Base-by-base conservation (phyloP, 2,329 filamentous ascomycete genomes). In the Lachnellula occidentalis region DNA sequence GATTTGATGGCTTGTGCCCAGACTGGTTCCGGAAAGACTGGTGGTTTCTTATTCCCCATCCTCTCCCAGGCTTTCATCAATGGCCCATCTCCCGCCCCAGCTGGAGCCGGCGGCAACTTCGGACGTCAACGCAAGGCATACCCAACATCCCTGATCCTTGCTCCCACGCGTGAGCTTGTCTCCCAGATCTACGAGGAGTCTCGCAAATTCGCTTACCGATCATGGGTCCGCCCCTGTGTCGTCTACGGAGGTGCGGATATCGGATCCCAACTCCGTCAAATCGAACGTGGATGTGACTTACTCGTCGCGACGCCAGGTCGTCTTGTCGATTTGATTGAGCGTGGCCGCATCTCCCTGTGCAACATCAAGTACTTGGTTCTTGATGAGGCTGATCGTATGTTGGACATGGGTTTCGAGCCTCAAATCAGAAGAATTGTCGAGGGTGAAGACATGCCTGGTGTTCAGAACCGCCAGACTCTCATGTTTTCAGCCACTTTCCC, bases 341-440 rank as follows among this genome's bases (percentile, higher is more conserved):
- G 94, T 80, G 94, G 94, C 70, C 90, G 92, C 71, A 97, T 99
- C 73, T 97, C 94, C 45, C 86, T 99, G 53, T 84, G 86, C 74
- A 96, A 96, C 82, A 99, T 99, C 82, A 97, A 96, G 81, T 99
- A 99, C 73, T 83, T 99, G 59, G 90, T 99, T 67, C 89, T 99
- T 53, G 94, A 99, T 67, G 94, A 99, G 83, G 94, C 94, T 74
- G 94, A 99, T 79, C 94, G 94, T 73, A 99, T 99, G 94, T 82
- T 99, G 81, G 94, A 99, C 82, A 99, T 99, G 94, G 94, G 94
- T 94, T 99, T 99, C 81, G 94, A 99, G 80, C 94, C 94, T 69
- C 94, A 99, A 78, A 99, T 99, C 71, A 92, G 94, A 69, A 89
- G 92, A 68, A 97, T 99, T 69, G 94, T 99, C 45, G 92, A 97